Base-by-base conservation (phyloP, 768 basidiomycete species). In the Termitomyces sp. region DNA sequence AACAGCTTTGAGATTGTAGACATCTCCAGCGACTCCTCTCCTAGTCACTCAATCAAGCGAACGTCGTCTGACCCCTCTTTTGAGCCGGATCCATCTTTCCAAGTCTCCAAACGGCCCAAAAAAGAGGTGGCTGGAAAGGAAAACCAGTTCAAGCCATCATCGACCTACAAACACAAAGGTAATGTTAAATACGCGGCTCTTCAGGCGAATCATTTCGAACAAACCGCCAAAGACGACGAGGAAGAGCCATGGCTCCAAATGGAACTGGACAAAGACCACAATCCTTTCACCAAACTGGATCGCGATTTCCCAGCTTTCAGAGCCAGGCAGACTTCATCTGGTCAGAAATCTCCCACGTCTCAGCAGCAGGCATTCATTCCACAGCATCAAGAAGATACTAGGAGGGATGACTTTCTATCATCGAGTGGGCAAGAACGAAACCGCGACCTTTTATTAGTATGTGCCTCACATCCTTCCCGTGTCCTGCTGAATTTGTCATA, bases 61-160 rank as follows among this genome's bases (percentile, higher is more conserved):
- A 67, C 74, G 31, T 78, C 76, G 10, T 77, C 77, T 0, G 77
- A 76, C 56, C 66, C 73, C 5, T 68, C 69, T 6, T 61, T 76
- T 16, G 39, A 60, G 7, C 65, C 66, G 0, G 72, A 73, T 44
- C 55, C 64, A 13, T 68, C 70, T 8, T 68, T 72, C 4, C 70
- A 69, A 51, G 57, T 61, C 3, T 52, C 61, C 8, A 78, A 78
- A 61, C 71, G 74, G 7, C 66, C 65, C 12, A 77, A 72, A 55
- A 68, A 59, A 44, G 57, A 60, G 31, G 50, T 33, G 18, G 64
- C 66, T 0, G 71, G 74, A 33, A 77, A 78, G 61, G 76, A 77
- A 62, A 78, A 78, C 45, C 59, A 34, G 53, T 60, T 51, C 46
- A 55, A 51, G 28, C 47, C 42, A 41, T 29, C 2, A n/a, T 12